Evolutionary conservation across 768 basidiomycete genomes (phyloP).

Genomic region (Boletus subcaerulescens): DNA sequence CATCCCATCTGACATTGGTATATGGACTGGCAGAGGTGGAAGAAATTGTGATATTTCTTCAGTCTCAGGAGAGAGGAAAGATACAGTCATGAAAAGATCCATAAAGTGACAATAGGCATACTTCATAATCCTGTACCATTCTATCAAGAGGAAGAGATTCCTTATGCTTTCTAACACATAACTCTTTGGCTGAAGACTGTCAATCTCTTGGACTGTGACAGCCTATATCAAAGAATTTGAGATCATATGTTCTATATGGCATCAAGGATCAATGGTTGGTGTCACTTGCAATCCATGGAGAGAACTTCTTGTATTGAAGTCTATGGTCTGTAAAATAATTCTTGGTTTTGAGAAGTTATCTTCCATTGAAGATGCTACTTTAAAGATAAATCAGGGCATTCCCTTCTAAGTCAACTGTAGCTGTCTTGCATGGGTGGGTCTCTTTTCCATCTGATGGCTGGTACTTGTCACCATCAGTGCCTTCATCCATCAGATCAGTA

Average conservation of each 20-base stretch:
- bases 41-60: constrained; percentile 1
- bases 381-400: no score
- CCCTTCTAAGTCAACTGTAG: no score
- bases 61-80: fast-evolving
- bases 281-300: no score
- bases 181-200: constrained; percentile 1
- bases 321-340: no score
- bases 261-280: no score
- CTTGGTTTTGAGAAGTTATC: no score
- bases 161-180: constrained; percentile 4
- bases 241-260: not conserved
- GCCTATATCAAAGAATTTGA: constrained; percentile 9
- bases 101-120: not conserved
- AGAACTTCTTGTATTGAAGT: not conserved
- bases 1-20: not conserved
- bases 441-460: not conserved
- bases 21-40: not conserved
- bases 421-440: no score
- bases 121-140: not conserved
- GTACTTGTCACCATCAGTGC: not conserved
- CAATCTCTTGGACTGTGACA: not conserved
- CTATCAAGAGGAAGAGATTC: not conserved
- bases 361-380: no score
- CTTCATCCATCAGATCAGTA: no score
- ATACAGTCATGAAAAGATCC: not conserved